phyloP scores from a whole-genome alignment of 768 basidiomycete species.

The Serendipita vermifera region DNA sequence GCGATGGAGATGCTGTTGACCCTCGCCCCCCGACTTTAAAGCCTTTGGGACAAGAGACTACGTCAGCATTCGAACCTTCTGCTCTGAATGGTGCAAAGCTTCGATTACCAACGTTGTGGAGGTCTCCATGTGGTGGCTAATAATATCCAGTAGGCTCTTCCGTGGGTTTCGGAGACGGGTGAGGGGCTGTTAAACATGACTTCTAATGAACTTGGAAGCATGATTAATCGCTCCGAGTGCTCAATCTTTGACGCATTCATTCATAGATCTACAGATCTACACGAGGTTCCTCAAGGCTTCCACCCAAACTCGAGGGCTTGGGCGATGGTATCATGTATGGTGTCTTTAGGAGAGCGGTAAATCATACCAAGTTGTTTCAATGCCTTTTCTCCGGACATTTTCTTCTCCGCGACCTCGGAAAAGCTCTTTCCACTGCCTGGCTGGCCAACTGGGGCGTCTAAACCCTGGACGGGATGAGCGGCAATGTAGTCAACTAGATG shows the following conservation, averaged over 20 bases:
- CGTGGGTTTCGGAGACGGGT: not conserved
- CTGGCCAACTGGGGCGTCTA: not conserved
- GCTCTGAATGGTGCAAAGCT: too few relatives aligned
- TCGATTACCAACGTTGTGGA: too few relatives aligned
- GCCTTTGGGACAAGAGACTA: too few relatives aligned
- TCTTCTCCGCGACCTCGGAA: not conserved
- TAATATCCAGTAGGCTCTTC: not conserved
- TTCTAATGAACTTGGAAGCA: not conserved
- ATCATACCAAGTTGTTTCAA: not conserved
- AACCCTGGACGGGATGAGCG: not conserved
- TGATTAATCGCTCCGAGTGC: not conserved
- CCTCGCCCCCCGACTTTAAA: too few relatives aligned
- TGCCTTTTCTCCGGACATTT: not conserved
- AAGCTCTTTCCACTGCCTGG: not conserved
- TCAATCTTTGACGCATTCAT: not conserved
- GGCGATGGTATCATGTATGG: not conserved
- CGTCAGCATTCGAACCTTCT: too few relatives aligned
- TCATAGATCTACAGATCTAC: not conserved
- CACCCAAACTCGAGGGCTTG: not conserved
- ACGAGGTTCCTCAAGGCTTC: not conserved
- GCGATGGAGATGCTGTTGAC: too few relatives aligned
- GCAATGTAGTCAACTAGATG: not conserved
- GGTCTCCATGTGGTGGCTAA: too few relatives aligned
- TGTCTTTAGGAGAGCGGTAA: not conserved
- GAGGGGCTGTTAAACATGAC: not conserved